Evolutionary conservation across 495 filamentous ascomycete species (phyloP), one percentile per base, ranked within the genome.

Genomic region (Trichoderma orchidacearum): DNA sequence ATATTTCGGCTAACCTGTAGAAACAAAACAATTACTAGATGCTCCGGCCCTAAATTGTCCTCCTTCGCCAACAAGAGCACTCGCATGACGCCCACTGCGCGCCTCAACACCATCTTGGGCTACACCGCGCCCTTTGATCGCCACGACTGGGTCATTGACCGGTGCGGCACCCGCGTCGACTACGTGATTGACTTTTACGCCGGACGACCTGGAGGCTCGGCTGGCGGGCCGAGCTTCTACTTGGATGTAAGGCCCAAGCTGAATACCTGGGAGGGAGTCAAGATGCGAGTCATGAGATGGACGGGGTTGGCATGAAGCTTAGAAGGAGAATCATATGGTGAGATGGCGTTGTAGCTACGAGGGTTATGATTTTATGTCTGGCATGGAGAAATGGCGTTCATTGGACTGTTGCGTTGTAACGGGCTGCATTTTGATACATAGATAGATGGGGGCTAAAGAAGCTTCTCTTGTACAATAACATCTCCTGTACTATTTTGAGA

Each of bases 131-230:
- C 93, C 38, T 98, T 98, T 67, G 93, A 98, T 72, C 78, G 93
- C 52, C 93, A 98, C 65, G 93, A 98, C 70, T 97, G 93, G 93
- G 85, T 95, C 15, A 85, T 98, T 9, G 91, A 97, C 68, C 75
- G 93, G 57, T 96, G 93, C 61, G 92, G 90, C n/a, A 85, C 81
- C 61, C 77, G 77, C 61, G 71, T 98, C 36, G 93, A 96, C 65
- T 98, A 98, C 66, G 83, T 98, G 27, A 98, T 98, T 69, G 93
- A 98, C 71, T 98, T 97, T 67, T 98, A 98, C 68, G 80, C 85
- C 30, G 93, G 93, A 0, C 87, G 84, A 61, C 73, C 79, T 51
- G 69, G 73, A 28, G 65, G 64, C 34, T 68, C 58, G 31, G 73
- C 67, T 5, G 74, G 72, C 0, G 85, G 84, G 60, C 69, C 96